A percentile compares a stretch with the other conserved stretches of the same genome.
Evolutionary conservation across 371 early-diverging fungal species (phyloP).

Genomic region (Mucor plumbeus): DNA sequence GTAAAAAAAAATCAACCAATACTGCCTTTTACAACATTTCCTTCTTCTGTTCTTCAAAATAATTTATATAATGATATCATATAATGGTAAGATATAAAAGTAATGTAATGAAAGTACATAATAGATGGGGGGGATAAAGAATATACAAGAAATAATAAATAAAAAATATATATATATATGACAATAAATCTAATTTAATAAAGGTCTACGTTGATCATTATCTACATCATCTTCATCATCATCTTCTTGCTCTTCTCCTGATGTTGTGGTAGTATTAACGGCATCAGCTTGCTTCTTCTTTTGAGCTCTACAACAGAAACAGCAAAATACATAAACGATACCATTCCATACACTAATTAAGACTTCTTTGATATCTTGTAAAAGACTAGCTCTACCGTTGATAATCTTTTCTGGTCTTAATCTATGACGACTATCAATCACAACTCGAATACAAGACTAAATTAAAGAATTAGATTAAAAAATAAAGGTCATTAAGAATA

Average conservation of each 20-base stretch:
- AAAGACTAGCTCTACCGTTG: conserved; percentile 29
- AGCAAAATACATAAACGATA: conserved; percentile 1
- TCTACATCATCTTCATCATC: neutral
- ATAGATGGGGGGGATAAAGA: neutral
- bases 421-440: conserved; percentile 63
- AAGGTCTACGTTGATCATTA: conserved; percentile 10
- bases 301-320: neutral
- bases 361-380: conserved; percentile 26
- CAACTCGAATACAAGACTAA: conserved; percentile 59
- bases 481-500: neutral
- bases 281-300: neutral
- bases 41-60: neutral
- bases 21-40: too few species aligned
- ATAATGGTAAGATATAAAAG: conserved; percentile 9
- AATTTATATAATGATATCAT: neutral
- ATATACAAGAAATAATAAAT: neutral
- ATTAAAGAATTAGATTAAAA: neutral
- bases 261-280: neutral
- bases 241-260: neutral
- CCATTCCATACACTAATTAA: conserved; percentile 6
- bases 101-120: conserved; percentile 4
- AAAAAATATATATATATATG: neutral
- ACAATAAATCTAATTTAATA: neutral
- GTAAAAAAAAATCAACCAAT: too few species aligned
- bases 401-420: conserved; percentile 62